phyloP scores from a whole-genome alignment of 164 flowering plant species.

The Umbilicus rupestris region DNA sequence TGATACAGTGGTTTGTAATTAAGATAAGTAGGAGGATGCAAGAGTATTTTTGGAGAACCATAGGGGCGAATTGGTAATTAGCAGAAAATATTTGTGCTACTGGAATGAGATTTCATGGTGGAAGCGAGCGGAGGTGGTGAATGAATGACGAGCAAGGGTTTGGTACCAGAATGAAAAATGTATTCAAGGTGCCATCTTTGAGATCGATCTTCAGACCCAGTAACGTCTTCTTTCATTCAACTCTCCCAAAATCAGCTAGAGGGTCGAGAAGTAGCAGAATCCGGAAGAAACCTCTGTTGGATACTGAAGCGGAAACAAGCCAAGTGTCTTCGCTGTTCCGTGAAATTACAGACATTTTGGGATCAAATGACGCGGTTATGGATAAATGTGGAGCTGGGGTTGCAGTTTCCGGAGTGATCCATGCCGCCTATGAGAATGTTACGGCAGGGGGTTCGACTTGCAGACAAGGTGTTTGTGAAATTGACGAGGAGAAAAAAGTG shows the following conservation, averaged over 20 bases:
- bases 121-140: too few relatives aligned
- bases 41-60: too few relatives aligned
- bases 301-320: background rate
- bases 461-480: conserved; percentile 43
- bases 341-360: conserved; percentile 48
- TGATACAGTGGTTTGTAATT: too few relatives aligned
- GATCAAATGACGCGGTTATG: conserved; percentile 19
- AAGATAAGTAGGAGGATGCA: too few relatives aligned
- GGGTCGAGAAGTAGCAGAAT: background rate
- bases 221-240: background rate
- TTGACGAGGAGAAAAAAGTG: conserved; percentile 25
- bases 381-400: conserved; percentile 18
- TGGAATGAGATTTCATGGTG: too few relatives aligned
- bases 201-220: background rate
- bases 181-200: background rate
- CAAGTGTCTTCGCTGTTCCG: conserved; percentile 1
- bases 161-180: background rate
- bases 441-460: conserved; percentile 10
- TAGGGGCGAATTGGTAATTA: too few relatives aligned
- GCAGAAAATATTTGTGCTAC: too few relatives aligned
- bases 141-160: too few relatives aligned
- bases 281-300: background rate
- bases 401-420: conserved; percentile 15
- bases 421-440: background rate
- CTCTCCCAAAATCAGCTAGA: background rate